Base-by-base conservation (phyloP, 257 asterid genomes). In the Gentiana macrophylla region DNA sequence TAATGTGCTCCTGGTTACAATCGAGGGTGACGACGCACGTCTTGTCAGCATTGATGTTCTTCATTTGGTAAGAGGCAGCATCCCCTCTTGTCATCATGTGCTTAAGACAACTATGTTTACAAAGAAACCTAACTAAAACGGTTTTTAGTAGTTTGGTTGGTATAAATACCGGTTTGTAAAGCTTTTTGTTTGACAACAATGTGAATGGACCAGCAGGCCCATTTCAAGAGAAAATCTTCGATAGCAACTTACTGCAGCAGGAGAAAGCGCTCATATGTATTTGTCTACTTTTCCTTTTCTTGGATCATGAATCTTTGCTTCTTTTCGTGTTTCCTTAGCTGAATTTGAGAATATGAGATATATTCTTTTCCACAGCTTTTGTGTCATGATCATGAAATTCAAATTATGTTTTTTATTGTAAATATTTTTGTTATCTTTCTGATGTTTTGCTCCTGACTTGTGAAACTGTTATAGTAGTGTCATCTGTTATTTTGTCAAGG, bases 131-230 rank as follows among this genome's bases (percentile, higher is more conserved):
- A 65, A 49, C 70, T 61, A 67, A 65, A 63, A 53, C 68, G 83
- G 61, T 65, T 67, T 69, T 62, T 61, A 67, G 79, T 69, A 77
- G 64, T 68, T 84, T 70, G 77, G 73, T 57, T 79, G 83, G 81
- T 63, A 66, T 68, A 69, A 75, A 83, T 67, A 78, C 62, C 59
- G 69, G 74, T 77, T 75, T 70, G 68, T 70, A 70, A 77, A 82
- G 89, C 78, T 72, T 72, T 36, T 66, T 80, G 67, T 85, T 83
- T 92, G 94, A 92, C 95, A 75, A 75, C 77, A 76, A 86, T 78
- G 79, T 83, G 80, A 76, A 83, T 92, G 93, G 78, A 92, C 88
- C 92, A 86, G 97, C 97, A 92, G 99, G 99, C 81, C 80, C 79
- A 68, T 85, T 90, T 78, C 91, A 92, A 86, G 97, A 95, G 86